Evolutionary conservation across 2,329 filamentous ascomycete genomes (phyloP), one percentile per base, ranked within the genome.

Genomic region (Exophiala mesophila): DNA sequence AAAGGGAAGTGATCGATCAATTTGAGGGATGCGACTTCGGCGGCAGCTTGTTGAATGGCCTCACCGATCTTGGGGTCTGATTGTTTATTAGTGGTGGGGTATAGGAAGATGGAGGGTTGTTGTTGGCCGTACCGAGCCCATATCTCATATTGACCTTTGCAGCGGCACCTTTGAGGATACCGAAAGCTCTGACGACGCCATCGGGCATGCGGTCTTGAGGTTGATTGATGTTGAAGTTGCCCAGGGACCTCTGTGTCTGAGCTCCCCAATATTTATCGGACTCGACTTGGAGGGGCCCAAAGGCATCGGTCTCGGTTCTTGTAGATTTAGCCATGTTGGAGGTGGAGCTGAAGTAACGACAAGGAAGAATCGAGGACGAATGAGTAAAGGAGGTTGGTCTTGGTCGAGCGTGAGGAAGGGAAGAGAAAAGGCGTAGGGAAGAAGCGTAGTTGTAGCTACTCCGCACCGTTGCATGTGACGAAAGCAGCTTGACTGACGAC

Each of bases 171-270:
- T 98, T 98, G 55, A 98, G 77, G 59, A 97, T 94, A 63, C 92
- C 92, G 65, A 98, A 96, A 5, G 92, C 92, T 68, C 82, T 83
- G 61, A 97, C 75, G 57, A 98, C 84, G 33, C 89, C 85, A 54
- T 88, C 83, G 36, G 92, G 92, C 89, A 97, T 97, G 65, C 92
- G 88, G 66, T 98, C 92, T 71, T 95, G 88, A 48, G 92, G 92
- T 76, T 97, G 92, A 73, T 97, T 97, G 80, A 98, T 97, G 68
- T 84, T 85, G 78, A 98, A 98, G 76, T 98, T 98, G 68, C 85
- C 83, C 65, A 97, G 78, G 39, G 90, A 97, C 56, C 71, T 73
- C 44, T 56, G 53, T n/a, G 53, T 56, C 47, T 56, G 53, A 9
- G 53, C 50, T 63, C 92, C 92, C 90, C 92, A 98, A 78, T 98